Evolutionary conservation across 2,329 filamentous ascomycete genomes (phyloP), one percentile per base, ranked within the genome.

Genomic region (Aureobasidium zeae): DNA sequence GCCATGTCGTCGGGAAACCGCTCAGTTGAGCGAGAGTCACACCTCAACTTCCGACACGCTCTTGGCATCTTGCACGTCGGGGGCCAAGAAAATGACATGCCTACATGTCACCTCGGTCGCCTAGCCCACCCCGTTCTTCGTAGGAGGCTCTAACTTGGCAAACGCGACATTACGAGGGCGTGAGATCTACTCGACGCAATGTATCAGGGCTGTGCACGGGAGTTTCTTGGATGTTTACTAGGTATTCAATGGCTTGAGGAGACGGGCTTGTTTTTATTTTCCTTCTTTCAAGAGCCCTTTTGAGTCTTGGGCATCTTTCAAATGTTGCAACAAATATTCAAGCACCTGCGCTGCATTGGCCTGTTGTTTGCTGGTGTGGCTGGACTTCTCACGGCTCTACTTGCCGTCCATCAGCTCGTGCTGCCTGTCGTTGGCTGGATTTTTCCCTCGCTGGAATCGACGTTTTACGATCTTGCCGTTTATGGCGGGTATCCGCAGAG

Each of bases 391-490:
- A 13, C 47, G 17, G 25, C 39, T 15, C 43, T 57, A 22, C 43
- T 54, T 13, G 21, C 56, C 4, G 30, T 54, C 5, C 54, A 58
- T 32, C 55, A 55, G 31, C 47, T 50, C 11, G 17, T 59, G n/a
- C 47, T 60, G 4, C 58, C 58, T 3, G 35, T 59, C 17, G 32
- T 59, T 19, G 55, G 53, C 17, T 56, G 52, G 42, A 28, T 57
- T 24, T 46, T 55, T n/a, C 58, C 58, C 5, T 41, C 35, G 11
- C 38, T 57, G 32, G 54, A 56, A 20, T 44, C 49, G 1, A 31
- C 50, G 22, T 58, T 61, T 31, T 59, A 57, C 48, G 57, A 60
- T 33, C 48, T 57, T n/a, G 58, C 51, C 21, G 53, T 59, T 22
- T 59, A 55, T 43, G 57, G 58, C 29, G 47, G 55, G 9, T 59